Evolutionary conservation across 768 basidiomycete genomes (phyloP).

Genomic region (Leccinum obscurum): DNA sequence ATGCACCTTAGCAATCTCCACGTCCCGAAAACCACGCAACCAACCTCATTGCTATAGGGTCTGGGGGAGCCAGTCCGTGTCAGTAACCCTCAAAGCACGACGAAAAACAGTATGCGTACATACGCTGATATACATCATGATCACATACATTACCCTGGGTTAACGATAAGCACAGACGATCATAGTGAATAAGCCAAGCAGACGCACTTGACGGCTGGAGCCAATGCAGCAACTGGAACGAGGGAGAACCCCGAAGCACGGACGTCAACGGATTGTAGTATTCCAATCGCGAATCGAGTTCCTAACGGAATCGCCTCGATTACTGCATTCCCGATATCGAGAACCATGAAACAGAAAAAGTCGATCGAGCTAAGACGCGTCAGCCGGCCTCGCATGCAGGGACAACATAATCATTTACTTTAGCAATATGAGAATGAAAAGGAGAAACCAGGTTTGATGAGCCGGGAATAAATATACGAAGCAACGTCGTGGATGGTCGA

Average conservation of each 20-base stretch:
- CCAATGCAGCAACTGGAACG: constrained; percentile 70
- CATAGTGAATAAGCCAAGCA: background rate
- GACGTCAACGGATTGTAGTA: constrained; percentile 80
- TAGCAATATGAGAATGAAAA: constrained; percentile 63
- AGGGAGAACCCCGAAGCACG: constrained; percentile 86
- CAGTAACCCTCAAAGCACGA: constrained; percentile 1
- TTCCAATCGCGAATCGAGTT: constrained; percentile 66
- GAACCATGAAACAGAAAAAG: constrained; percentile 86
- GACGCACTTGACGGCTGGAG: constrained; percentile 85
- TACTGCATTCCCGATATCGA: constrained; percentile 79
- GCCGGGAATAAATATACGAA: constrained; percentile 90
- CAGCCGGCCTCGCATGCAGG: background rate
- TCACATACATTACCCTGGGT: constrained; percentile 73
- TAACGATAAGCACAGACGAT: constrained; percentile 1
- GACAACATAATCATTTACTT: constrained; percentile 46
- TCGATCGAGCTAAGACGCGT: constrained; percentile 59
- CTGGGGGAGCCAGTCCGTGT: constrained; percentile 34
- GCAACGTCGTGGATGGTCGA: constrained; percentile 93
- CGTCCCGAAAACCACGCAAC: constrained; percentile 1
- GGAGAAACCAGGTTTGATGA: constrained; percentile 91
- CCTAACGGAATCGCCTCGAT: constrained; percentile 71
- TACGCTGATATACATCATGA: constrained; percentile 93
- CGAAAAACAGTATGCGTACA: constrained; percentile 48
- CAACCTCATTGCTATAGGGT: constrained; percentile 81
- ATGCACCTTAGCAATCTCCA: constrained; percentile 1